Conservation (phyloP, 2,329 filamentous ascomycete species). For the Sporothrix schenckii region DNA sequence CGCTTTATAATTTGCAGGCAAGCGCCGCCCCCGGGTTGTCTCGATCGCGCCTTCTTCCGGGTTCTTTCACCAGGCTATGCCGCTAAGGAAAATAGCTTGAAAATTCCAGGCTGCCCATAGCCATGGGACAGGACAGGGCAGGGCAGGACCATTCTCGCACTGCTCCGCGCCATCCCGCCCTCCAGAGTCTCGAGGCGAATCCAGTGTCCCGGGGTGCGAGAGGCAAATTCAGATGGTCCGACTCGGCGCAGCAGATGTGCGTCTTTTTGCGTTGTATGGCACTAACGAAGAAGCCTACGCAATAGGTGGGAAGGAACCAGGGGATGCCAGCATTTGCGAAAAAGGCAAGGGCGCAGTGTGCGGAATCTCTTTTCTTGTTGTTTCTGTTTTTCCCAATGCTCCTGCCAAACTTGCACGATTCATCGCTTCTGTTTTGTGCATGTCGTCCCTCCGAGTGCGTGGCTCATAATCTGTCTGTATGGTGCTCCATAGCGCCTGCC, state of each 20-base stretch:
- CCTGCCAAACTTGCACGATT: not conserved
- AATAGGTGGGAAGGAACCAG: conserved; percentile 6
- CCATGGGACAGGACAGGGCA: conserved; percentile 1
- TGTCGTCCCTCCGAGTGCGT: not conserved
- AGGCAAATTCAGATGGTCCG: conserved; percentile 22
- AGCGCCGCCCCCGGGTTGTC: not conserved
- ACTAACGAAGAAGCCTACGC: conserved; percentile 16
- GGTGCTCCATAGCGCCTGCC: not conserved
- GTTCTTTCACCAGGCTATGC: not conserved
- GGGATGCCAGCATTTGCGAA: not conserved
- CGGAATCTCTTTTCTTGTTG: not conserved
- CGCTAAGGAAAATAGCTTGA: conserved; percentile 18
- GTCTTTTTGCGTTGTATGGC: conserved; percentile 15
- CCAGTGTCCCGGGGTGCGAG: not conserved
- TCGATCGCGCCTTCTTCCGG: conserved; percentile 23
- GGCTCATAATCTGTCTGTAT: conserved; percentile 1
- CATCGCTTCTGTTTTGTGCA: conserved; percentile 4
- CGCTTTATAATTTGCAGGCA: conserved; percentile 26
- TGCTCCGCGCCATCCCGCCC: conserved; percentile 23
- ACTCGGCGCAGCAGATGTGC: conserved; percentile 10
- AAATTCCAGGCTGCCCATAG: conserved; percentile 21
- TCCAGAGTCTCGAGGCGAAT: conserved; percentile 14
- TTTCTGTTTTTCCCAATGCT: not conserved
- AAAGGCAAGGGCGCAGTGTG: not conserved
- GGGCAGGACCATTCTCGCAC: not conserved